phyloP scores from a whole-genome alignment of 352 stramenopile species.

The Globisporangium polare region DNA sequence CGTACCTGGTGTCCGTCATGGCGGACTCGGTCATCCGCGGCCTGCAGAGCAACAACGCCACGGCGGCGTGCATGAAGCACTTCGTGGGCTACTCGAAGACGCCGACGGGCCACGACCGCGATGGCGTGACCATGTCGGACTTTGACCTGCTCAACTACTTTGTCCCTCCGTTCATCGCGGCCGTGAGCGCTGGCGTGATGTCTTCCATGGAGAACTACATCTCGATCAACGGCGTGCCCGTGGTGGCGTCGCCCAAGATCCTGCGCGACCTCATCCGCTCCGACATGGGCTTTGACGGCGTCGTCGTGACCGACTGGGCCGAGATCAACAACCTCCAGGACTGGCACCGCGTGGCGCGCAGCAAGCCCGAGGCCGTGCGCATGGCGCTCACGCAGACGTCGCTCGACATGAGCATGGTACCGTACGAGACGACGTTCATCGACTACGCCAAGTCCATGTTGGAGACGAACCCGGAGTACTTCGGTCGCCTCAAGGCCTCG shows the following conservation, averaged over 20 bases:
- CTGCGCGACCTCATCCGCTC: slow-evolving; percentile 76
- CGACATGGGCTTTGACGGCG: slow-evolving; percentile 82
- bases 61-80: slow-evolving; percentile 89
- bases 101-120: slow-evolving; percentile 76
- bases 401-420: slow-evolving; percentile 93
- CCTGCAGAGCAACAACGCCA: slow-evolving; percentile 68
- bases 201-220: slow-evolving; percentile 95
- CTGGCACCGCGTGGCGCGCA: slow-evolving; percentile 56
- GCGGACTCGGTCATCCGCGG: slow-evolving; percentile 70
- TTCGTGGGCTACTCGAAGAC: slow-evolving; percentile 87
- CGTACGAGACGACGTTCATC: slow-evolving; percentile 47
- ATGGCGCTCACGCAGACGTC: slow-evolving; percentile 71
- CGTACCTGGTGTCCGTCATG: slow-evolving; percentile 80
- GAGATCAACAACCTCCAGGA: slow-evolving; percentile 89
- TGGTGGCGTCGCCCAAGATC: slow-evolving; percentile 80
- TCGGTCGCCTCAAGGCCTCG: slow-evolving; percentile 51
- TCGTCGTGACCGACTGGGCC: slow-evolving; percentile 92
- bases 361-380: slow-evolving; percentile 49
- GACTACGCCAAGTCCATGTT: slow-evolving; percentile 38
- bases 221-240: slow-evolving; percentile 89
- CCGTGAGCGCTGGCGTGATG: slow-evolving; percentile 71
- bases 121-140: slow-evolving; percentile 62
- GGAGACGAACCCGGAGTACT: slow-evolving; percentile 26
- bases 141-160: slow-evolving; percentile 87
- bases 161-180: slow-evolving; percentile 75